Base-by-base conservation (phyloP, 257 asterid genomes). In the Leptodermis oblonga region DNA sequence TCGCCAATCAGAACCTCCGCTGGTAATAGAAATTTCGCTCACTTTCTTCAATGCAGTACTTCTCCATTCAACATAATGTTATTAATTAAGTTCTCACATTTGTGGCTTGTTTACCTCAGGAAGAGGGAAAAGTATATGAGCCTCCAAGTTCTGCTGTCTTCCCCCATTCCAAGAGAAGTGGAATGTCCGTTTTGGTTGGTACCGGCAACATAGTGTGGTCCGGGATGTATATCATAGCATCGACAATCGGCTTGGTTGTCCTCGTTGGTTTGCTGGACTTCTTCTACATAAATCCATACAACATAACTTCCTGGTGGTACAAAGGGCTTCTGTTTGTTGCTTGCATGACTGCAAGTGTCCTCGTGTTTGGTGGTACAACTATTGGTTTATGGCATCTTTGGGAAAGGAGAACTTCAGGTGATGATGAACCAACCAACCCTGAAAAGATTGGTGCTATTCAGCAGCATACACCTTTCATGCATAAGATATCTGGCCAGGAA, bases 161-260 rank as follows among this genome's bases (percentile, higher is more conserved):
- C 70, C 77, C 82, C 4, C 71, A 81, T 70, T 74, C 84, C 36
- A 81, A 62, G 41, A 78, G 76, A 54, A 36, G 81, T 53, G 83
- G 79, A 69, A 89, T 92, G 84, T 92, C 97, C 0, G 88, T 76
- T 62, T 63, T 92, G 86, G 95, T 76, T 7, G 98, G 98, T 62
- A 92, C 98, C 1, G 97, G 98, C 11, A 80, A 86, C 81, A 43
- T 89, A 12, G 4, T 87, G 67, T 92, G 98, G 98, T 82, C 97
- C 1, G 98, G 98, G 71, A 43, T 82, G 26, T 92, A 92, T 28
- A 73, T 89, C 20, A 33, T 78, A 2, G 84, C 59, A 3, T 87
- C 95, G 1, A 87, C 89, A 11, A 20, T 85, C 18, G 98, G 98
- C 37, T 67, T 87, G 37, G 84, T 79, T 28, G 62, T 85, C 23